Conservation (phyloP, 768 basidiomycete species). For the Lactarius akahatsu region DNA sequence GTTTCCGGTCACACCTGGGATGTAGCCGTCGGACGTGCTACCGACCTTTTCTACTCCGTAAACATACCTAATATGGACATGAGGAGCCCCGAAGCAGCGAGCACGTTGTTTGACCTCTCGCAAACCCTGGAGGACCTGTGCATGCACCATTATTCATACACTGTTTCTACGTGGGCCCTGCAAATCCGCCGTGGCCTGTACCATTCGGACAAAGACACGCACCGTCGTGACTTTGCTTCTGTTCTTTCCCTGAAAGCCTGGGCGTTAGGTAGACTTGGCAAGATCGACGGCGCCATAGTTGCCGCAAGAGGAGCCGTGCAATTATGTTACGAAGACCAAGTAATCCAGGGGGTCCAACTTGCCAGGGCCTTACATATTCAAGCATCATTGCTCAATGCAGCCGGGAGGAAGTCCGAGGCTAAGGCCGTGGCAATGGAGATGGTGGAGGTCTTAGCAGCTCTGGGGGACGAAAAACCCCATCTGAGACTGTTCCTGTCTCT, state of each 20-base stretch:
- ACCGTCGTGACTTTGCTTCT: slow-evolving; percentile 20
- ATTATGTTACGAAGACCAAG: slow-evolving; percentile 19
- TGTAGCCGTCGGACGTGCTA: slow-evolving; percentile 9
- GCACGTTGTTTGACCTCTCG: slow-evolving; percentile 19
- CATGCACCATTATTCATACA: slow-evolving; percentile 20
- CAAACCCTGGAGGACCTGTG: slow-evolving; percentile 20
- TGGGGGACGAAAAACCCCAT: slow-evolving; percentile 19
- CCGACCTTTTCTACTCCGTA: slow-evolving; percentile 18
- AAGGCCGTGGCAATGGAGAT: slow-evolving; percentile 17
- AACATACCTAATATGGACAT: slow-evolving; percentile 6
- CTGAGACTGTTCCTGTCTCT: slow-evolving; percentile 12
- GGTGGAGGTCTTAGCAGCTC: slow-evolving; percentile 1
- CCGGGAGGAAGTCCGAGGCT: slow-evolving; percentile 14
- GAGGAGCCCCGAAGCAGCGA: slow-evolving; percentile 15
- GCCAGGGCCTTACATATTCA: slow-evolving; percentile 17
- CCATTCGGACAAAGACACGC: slow-evolving; percentile 18
- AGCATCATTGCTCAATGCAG: slow-evolving; percentile 7
- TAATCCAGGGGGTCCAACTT: slow-evolving; percentile 23
- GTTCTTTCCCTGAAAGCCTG: slow-evolving; percentile 14
- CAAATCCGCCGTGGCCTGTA: slow-evolving; percentile 18
- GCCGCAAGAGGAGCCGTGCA: slow-evolving; percentile 14
- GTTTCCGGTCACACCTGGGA: slow-evolving; percentile 21
- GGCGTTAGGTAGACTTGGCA: slow-evolving; percentile 18
- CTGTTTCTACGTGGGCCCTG: slow-evolving; percentile 18
- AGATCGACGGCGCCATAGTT: slow-evolving; percentile 3